These are phyloP conservation scores for Fusarium xylarioides DNA, from an alignment of 2,329 filamentous ascomycete species.

Conservation along the genomic window DNA sequence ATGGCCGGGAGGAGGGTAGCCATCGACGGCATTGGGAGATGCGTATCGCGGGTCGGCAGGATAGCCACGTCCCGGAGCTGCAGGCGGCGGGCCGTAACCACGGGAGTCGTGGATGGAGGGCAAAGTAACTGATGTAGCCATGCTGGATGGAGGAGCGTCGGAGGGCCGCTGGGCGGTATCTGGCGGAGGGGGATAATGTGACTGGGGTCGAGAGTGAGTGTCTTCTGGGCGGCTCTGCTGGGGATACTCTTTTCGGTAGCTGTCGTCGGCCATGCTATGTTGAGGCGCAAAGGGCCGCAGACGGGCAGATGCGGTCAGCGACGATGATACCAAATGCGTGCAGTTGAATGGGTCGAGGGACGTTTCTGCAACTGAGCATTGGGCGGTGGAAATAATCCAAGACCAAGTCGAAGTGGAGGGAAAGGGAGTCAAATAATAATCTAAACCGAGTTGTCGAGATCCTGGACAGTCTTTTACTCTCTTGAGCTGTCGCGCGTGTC, in stretches of 20 bases:
- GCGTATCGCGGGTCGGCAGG: conserved; percentile 51
- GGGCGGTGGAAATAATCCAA: conserved; percentile 17
- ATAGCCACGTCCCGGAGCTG: conserved; percentile 47
- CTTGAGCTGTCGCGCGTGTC: conserved; percentile 6
- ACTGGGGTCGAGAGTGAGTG: conserved; percentile 53
- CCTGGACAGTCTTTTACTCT: not conserved
- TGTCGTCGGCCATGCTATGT: conserved; percentile 54
- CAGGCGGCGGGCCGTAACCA: conserved; percentile 47
- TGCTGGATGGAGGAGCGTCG: conserved; percentile 46
- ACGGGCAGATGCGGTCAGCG: conserved; percentile 36
- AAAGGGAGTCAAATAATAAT: conserved; percentile 7
- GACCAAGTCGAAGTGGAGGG: not conserved
- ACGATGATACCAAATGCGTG: conserved; percentile 23
- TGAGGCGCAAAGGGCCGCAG: conserved; percentile 41
- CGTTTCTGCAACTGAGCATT: conserved; percentile 34
- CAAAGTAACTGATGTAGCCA: conserved; percentile 57
- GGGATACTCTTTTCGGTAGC: conserved; percentile 50
- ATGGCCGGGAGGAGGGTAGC: conserved; percentile 53
- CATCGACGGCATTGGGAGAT: conserved; percentile 57
- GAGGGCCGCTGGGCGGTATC: conserved; percentile 51
- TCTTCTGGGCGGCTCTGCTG: conserved; percentile 51
- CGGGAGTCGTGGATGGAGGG: conserved; percentile 61
- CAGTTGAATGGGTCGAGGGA: conserved; percentile 1
- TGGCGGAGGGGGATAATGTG: conserved; percentile 52
- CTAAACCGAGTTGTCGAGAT: conserved; percentile 17